Percentiles rank a stretch among this genome's conserved stretches.
Conservation (phyloP, 2,329 filamentous ascomycete species). For the Paraphoma chrysanthemicola region DNA sequence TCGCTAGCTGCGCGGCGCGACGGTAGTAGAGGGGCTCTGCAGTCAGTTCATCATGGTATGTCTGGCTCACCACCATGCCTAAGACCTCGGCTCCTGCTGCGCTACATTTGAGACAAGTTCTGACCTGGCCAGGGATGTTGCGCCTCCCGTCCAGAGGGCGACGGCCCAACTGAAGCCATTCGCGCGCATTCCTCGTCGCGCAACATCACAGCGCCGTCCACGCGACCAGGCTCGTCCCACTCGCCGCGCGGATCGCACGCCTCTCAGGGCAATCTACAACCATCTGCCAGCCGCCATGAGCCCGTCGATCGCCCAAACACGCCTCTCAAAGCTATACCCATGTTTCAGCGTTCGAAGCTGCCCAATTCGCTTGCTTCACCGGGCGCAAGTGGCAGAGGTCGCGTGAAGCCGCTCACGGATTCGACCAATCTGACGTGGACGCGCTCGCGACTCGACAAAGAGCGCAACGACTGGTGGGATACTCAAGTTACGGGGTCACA, state of each 20-base stretch:
- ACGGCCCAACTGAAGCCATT: slow-evolving; percentile 8
- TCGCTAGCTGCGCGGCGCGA: slow-evolving; percentile 8
- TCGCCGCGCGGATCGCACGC: slow-evolving; percentile 30
- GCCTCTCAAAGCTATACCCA: slow-evolving; percentile 32
- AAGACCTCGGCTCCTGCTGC: not conserved
- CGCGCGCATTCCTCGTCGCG: slow-evolving; percentile 30
- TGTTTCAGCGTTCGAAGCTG: slow-evolving; percentile 33
- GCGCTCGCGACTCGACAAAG: slow-evolving; percentile 68
- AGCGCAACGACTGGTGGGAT: slow-evolving; percentile 87
- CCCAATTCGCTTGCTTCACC: slow-evolving; percentile 35
- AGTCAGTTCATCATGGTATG: slow-evolving; percentile 21
- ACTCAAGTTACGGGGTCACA: slow-evolving; percentile 78
- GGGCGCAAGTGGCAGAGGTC: slow-evolving; percentile 19
- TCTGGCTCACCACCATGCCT: not conserved
- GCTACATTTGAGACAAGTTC: not conserved
- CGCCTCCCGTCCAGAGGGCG: slow-evolving; percentile 16
- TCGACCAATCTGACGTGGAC: slow-evolving; percentile 53
- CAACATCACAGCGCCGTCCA: slow-evolving; percentile 37
- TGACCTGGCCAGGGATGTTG: slow-evolving; percentile 28
- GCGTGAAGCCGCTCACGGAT: slow-evolving; percentile 28
- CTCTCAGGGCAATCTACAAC: slow-evolving; percentile 14
- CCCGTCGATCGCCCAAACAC: slow-evolving; percentile 31
- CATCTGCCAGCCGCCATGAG: slow-evolving; percentile 12
- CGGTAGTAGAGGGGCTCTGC: slow-evolving; percentile 10
- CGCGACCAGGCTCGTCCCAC: slow-evolving; percentile 21